Conservation (phyloP, 2,329 filamentous ascomycete genomes). For the Penicillium sp. region DNA sequence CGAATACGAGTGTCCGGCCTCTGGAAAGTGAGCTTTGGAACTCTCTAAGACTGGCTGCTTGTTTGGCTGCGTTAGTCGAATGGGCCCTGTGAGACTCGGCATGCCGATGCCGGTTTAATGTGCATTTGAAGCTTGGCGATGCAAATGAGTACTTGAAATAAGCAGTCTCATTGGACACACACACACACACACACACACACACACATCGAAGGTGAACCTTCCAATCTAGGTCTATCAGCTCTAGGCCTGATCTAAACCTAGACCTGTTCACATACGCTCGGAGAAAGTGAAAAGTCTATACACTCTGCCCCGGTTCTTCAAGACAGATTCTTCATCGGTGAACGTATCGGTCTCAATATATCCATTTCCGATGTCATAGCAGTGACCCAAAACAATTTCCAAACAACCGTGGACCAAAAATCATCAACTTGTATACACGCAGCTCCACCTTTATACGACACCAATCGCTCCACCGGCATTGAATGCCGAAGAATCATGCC, state of each 20-base stretch:
- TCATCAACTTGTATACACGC: background rate
- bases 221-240: background rate
- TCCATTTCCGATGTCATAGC: background rate
- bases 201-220: background rate
- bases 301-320: background rate
- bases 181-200: background rate
- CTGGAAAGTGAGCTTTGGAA: background rate
- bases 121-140: background rate
- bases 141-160: background rate
- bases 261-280: background rate
- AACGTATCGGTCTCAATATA: background rate
- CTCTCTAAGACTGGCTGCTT: background rate
- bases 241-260: background rate
- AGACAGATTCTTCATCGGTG: background rate
- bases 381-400: background rate
- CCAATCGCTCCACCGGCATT: background rate
- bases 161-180: background rate
- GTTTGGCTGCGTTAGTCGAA: constrained; percentile 1
- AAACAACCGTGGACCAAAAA: background rate
- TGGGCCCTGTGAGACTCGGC: constrained; percentile 5
- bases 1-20: background rate
- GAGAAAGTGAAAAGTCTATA: background rate
- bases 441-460: background rate
- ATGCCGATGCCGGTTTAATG: constrained; percentile 5
- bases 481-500: constrained; percentile 2